phyloP scores from a whole-genome alignment of 1,284 basidiomycete genomes.

The Anthracocystis panici-leucophaei region DNA sequence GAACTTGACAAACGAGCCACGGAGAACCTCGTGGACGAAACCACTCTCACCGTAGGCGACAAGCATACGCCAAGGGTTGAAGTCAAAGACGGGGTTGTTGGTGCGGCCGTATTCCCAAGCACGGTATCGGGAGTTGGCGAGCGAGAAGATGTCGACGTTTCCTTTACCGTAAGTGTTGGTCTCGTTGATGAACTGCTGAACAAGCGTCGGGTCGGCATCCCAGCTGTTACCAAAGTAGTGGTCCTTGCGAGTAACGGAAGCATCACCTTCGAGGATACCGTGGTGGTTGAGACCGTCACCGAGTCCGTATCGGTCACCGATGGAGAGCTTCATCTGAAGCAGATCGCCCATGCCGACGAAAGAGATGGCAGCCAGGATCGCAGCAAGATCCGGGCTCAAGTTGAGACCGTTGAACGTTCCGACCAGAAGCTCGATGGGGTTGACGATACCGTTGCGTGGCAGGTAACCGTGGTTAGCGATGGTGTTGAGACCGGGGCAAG shows the following conservation, averaged over 20 bases:
- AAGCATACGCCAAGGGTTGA: slow-evolving; percentile 46
- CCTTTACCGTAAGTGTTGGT: slow-evolving; percentile 39
- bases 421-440: slow-evolving; percentile 52
- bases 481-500: slow-evolving; percentile 69
- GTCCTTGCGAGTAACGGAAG: slow-evolving; percentile 40
- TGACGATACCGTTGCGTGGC: slow-evolving; percentile 63
- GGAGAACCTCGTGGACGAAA: slow-evolving; percentile 36
- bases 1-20: slow-evolving; percentile 36
- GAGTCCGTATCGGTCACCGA: slow-evolving; percentile 31
- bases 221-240: slow-evolving; percentile 47
- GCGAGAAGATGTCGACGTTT: slow-evolving; percentile 22
- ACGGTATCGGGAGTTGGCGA: slow-evolving; percentile 37
- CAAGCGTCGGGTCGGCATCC: slow-evolving; percentile 23
- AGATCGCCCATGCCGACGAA: slow-evolving; percentile 64
- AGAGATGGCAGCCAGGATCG: slow-evolving; percentile 56
- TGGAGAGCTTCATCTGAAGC: slow-evolving; percentile 47
- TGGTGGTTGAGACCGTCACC: slow-evolving; percentile 36
- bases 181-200: slow-evolving; percentile 38
- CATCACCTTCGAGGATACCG: slow-evolving; percentile 40
- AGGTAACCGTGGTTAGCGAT: slow-evolving; percentile 65
- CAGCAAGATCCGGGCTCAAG: slow-evolving; percentile 62
- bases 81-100: slow-evolving; percentile 36
- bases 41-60: slow-evolving; percentile 44
- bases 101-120: slow-evolving; percentile 17
- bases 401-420: slow-evolving; percentile 49